A percentile compares a stretch with the other conserved stretches of the same genome.
Evolutionary conservation across 2,329 filamentous ascomycete species (phyloP).

Genomic region (Trichoderma afroharzianum): DNA sequence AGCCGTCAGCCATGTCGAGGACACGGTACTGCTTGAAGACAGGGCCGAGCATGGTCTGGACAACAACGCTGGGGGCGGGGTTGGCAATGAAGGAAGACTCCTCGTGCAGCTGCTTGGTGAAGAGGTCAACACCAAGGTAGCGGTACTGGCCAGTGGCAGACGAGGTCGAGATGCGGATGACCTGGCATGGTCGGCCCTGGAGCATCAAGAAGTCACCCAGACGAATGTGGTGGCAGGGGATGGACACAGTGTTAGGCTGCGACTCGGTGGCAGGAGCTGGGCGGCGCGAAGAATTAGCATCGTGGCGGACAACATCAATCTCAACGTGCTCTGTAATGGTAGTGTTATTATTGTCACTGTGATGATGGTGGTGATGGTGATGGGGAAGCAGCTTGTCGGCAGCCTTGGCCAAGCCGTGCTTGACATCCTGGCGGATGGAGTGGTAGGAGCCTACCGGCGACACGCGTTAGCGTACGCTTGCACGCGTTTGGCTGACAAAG

Average conservation of each 20-base stretch:
- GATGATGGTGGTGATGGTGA: slow-evolving; percentile 43
- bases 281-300: slow-evolving; percentile 17
- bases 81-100: slow-evolving; percentile 98
- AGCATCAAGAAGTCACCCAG: slow-evolving; percentile 98
- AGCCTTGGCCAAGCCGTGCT: slow-evolving; percentile 49
- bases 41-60: slow-evolving; percentile 99
- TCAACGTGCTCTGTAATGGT: slow-evolving; percentile 42
- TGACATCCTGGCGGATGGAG: slow-evolving; percentile 47
- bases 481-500: not conserved
- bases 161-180: slow-evolving; percentile 99
- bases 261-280: slow-evolving; percentile 31
- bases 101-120: slow-evolving; percentile 99
- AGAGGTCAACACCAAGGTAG: slow-evolving; percentile 98
- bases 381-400: slow-evolving; percentile 52
- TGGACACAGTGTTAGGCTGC: slow-evolving; percentile 83
- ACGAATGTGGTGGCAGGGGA: slow-evolving; percentile 99
- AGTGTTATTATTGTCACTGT: slow-evolving; percentile 42
- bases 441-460: slow-evolving; percentile 51
- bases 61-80: slow-evolving; percentile 91
- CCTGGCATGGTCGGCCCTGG: slow-evolving; percentile 98
- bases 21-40: slow-evolving; percentile 99
- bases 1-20: slow-evolving; percentile 85
- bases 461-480: slow-evolving; percentile 19
- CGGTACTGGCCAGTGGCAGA: slow-evolving; percentile 98
- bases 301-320: slow-evolving; percentile 40